A percentile compares a stretch with the other conserved stretches of the same genome.
These are phyloP conservation scores for Phytophthora colocasiae DNA, from an alignment of 352 stramenopile species.

Conservation along the genomic window DNA sequence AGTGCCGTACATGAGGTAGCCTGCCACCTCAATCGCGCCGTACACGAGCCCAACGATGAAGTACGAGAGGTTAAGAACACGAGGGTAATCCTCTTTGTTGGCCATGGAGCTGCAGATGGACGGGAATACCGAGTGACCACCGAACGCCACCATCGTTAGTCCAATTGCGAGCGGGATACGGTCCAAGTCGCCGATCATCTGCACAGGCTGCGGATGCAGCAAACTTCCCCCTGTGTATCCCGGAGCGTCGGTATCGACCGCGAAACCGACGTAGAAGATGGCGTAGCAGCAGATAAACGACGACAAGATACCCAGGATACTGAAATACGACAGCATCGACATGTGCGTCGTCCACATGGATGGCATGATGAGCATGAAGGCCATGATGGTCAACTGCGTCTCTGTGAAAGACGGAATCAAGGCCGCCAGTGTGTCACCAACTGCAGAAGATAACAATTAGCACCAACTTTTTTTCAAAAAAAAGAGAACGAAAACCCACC, in stretches of 20 bases:
- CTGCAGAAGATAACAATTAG: conserved; percentile 32
- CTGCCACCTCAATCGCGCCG: conserved; percentile 71
- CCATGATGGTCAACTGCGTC: conserved; percentile 69
- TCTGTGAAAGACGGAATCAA: conserved; percentile 72
- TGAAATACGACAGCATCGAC: conserved; percentile 87
- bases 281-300: conserved; percentile 82
- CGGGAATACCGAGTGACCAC: conserved; percentile 89
- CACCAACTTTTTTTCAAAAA: background rate
- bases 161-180: conserved; percentile 83
- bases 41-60: conserved; percentile 78
- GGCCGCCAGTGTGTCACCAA: conserved; percentile 78
- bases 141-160: conserved; percentile 89
- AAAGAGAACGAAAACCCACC: background rate
- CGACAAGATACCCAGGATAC: conserved; percentile 84
- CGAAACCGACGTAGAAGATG: conserved; percentile 80
- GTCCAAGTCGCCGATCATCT: conserved; percentile 70
- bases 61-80: conserved; percentile 80
- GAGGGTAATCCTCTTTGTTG: conserved; percentile 65
- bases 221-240: conserved; percentile 65
- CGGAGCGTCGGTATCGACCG: conserved; percentile 49
- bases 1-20: conserved; percentile 87
- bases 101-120: conserved; percentile 89
- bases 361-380: conserved; percentile 78
- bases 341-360: conserved; percentile 85
- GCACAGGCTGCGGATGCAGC: conserved; percentile 60